Percentiles rank a stretch among this genome's conserved stretches.
Conservation (phyloP, 306 rosid species). For the Cicer cuneatum region DNA sequence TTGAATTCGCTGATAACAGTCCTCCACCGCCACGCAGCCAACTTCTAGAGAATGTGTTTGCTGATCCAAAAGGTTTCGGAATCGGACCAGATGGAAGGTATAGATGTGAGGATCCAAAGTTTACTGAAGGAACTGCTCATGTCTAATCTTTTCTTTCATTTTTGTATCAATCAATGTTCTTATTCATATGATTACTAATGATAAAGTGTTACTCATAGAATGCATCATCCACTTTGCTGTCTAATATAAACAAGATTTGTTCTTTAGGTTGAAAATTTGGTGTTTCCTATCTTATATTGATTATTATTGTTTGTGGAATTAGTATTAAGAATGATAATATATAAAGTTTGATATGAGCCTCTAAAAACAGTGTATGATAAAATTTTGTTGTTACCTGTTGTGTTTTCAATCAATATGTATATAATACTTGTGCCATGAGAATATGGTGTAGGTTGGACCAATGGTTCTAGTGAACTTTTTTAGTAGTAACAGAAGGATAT, state of each 20-base stretch:
- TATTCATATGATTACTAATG: conserved; percentile 47
- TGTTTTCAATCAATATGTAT: conserved; percentile 6
- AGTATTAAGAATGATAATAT: conserved; percentile 42
- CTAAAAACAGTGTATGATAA: conserved; percentile 24
- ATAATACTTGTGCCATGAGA: not conserved
- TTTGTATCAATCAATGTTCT: conserved; percentile 55
- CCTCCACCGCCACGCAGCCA: conserved; percentile 86
- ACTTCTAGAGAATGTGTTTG: conserved; percentile 95
- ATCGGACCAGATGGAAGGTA: conserved; percentile 94
- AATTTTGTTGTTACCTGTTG: conserved; percentile 8
- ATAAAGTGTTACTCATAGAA: conserved; percentile 44
- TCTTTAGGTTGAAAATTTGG: conserved; percentile 60
- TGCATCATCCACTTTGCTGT: conserved; percentile 43
- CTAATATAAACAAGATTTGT: conserved; percentile 53
- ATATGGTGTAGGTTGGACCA: too few species aligned
- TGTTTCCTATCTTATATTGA: conserved; percentile 37
- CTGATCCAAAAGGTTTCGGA: conserved; percentile 98
- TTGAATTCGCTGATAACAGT: conserved; percentile 88
- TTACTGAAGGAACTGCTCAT: conserved; percentile 95
- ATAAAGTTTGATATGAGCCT: conserved; percentile 25
- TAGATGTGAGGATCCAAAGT: conserved; percentile 99
- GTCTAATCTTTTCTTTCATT: conserved; percentile 60
- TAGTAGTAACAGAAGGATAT: too few species aligned
- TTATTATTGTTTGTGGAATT: conserved; percentile 47
- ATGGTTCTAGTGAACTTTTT: too few species aligned